phyloP scores from a whole-genome alignment of 139 green algal species.

The Raphidocelis subcapitata region DNA sequence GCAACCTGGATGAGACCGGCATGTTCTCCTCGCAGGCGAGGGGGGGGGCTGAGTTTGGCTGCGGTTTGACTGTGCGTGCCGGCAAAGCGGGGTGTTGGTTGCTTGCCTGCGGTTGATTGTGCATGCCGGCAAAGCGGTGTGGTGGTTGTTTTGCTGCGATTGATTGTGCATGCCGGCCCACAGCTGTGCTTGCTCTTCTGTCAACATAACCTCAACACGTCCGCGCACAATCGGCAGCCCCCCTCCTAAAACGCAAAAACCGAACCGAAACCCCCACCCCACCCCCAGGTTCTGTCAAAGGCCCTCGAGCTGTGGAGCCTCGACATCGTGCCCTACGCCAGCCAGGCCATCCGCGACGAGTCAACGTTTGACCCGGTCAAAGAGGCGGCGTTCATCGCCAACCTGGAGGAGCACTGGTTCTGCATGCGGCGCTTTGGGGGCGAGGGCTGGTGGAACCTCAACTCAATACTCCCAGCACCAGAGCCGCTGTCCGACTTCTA shows the following conservation, averaged over 20 bases:
- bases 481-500: slow-evolving; percentile 79
- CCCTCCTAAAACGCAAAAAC: too few species aligned
- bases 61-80: background rate
- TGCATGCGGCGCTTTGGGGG: slow-evolving; percentile 70
- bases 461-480: slow-evolving; percentile 74
- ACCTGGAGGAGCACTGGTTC: slow-evolving; percentile 86
- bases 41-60: background rate
- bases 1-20: slow-evolving; percentile 77
- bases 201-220: too few species aligned
- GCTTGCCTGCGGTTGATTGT: too few species aligned
- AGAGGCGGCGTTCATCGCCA: slow-evolving; percentile 81
- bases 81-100: too few species aligned
- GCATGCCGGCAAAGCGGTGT: too few species aligned
- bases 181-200: too few species aligned
- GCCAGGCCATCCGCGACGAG: slow-evolving; percentile 30
- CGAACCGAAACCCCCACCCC: too few species aligned
- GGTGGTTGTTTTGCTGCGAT: too few species aligned
- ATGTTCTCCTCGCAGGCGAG: slow-evolving; percentile 83
- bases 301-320: slow-evolving; percentile 76
- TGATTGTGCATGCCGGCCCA: too few species aligned
- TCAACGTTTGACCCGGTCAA: slow-evolving; percentile 40
- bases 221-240: too few species aligned
- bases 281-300: slow-evolving; percentile 60
- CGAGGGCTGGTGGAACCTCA: slow-evolving; percentile 84
- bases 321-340: slow-evolving; percentile 37